These are phyloP conservation scores for Termitomyces heimii DNA, from an alignment of 768 basidiomycete genomes.

Conservation along the genomic window DNA sequence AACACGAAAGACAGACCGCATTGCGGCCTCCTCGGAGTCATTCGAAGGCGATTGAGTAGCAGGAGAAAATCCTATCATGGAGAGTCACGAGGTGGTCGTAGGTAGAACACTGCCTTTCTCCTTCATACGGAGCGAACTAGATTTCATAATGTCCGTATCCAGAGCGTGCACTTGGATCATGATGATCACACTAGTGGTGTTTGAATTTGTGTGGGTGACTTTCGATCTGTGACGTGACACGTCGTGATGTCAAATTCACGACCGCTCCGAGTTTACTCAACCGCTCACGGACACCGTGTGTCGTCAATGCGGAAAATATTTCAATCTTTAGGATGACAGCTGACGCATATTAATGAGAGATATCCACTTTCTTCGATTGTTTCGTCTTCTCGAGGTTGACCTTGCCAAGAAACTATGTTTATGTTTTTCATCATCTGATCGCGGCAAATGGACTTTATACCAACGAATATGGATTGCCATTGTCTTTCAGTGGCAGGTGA, in stretches of 20 bases:
- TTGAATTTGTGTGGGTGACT: too few species aligned
- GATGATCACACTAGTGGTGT: too few species aligned
- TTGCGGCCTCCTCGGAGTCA: too few species aligned
- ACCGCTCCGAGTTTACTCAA: background rate
- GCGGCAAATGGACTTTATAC: background rate
- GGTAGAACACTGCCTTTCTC: too few species aligned
- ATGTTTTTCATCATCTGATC: slow-evolving; percentile 2
- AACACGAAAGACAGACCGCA: background rate
- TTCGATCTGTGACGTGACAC: background rate
- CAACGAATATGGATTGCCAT: background rate
- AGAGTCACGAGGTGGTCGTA: background rate
- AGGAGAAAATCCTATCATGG: background rate
- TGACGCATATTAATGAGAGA: background rate
- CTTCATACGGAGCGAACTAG: background rate
- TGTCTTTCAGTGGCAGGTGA: background rate
- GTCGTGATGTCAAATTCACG: background rate
- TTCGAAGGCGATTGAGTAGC: background rate
- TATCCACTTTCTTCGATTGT: background rate
- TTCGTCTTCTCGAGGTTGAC: background rate
- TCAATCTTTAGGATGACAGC: too few species aligned
- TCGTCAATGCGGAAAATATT: background rate
- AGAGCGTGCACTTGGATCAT: too few species aligned
- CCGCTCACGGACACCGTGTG: background rate
- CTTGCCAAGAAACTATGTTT: background rate
- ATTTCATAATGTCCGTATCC: too few species aligned